A percentile compares a stretch with the other conserved stretches of the same genome.
These are phyloP conservation scores for Trichoderma atrobrunneum DNA, from an alignment of 2,329 filamentous ascomycete genomes.

Conservation along the genomic window DNA sequence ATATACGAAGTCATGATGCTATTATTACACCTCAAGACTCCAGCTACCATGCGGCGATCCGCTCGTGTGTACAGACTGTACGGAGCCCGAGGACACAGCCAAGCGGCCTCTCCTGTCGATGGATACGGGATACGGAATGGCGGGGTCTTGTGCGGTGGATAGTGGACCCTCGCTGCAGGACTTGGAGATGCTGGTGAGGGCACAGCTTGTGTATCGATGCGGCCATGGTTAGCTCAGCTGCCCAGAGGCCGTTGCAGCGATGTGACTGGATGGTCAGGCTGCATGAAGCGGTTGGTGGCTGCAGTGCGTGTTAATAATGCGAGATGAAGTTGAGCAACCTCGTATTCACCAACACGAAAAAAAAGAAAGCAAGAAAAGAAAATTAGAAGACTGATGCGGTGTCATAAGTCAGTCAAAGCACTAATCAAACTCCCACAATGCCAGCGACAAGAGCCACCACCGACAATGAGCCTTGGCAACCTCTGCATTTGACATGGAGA, in stretches of 20 bases:
- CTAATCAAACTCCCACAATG: not conserved
- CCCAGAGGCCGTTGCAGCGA: not conserved
- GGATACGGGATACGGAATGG: conserved; percentile 2
- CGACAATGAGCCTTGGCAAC: not conserved
- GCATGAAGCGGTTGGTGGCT: conserved; percentile 7
- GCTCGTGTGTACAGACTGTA: not conserved
- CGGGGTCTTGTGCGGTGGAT: not conserved
- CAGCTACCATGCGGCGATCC: not conserved
- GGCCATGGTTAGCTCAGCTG: not conserved
- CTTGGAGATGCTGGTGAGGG: not conserved
- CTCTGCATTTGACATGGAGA: not conserved
- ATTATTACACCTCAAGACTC: not conserved
- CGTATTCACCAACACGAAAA: conserved; percentile 1
- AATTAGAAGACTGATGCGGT: not conserved
- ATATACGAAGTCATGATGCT: conserved; percentile 1
- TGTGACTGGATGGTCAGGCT: not conserved
- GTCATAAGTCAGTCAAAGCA: not conserved
- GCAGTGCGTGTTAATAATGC: not conserved
- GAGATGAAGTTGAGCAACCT: not conserved
- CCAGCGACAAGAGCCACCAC: not conserved
- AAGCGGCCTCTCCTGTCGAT: not conserved
- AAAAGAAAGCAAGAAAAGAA: not conserved
- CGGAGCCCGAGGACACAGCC: not conserved
- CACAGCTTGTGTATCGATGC: not conserved
- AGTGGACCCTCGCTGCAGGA: not conserved